A percentile compares a stretch with the other conserved stretches of the same genome.
phyloP scores from a whole-genome alignment of 306 rosid genomes.

The Neltuma alba region DNA sequence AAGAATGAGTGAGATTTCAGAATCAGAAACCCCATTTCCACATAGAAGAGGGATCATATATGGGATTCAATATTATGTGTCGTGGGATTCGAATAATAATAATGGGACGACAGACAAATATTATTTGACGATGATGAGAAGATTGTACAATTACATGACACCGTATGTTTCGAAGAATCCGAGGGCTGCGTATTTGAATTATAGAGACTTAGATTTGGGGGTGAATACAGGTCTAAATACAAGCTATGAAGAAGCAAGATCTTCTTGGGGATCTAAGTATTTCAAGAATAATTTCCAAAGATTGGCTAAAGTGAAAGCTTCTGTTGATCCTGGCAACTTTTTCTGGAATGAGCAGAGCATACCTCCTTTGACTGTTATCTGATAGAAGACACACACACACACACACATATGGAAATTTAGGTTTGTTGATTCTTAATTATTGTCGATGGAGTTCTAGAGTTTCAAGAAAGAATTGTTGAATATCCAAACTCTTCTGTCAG shows the following conservation, averaged over 20 bases:
- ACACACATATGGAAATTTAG: too few relatives aligned
- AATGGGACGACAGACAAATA: neutral
- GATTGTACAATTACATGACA: slow-evolving; percentile 22
- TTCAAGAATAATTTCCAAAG: slow-evolving; percentile 51
- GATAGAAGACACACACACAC: too few relatives aligned
- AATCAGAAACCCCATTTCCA: slow-evolving; percentile 39
- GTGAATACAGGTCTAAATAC: slow-evolving; percentile 2
- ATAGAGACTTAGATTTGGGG: slow-evolving; percentile 46
- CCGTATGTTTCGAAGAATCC: slow-evolving; percentile 39
- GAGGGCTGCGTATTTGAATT: slow-evolving; percentile 38
- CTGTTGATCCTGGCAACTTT: slow-evolving; percentile 51
- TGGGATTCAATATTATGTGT: slow-evolving; percentile 29
- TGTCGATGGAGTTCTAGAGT: too few relatives aligned
- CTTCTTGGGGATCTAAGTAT: slow-evolving; percentile 40
- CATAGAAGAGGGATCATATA: slow-evolving; percentile 31
- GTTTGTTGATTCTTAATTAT: too few relatives aligned
- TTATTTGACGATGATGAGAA: slow-evolving; percentile 23
- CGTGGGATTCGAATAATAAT: slow-evolving; percentile 23
- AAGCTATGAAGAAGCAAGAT: slow-evolving; percentile 31
- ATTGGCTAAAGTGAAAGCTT: slow-evolving; percentile 41
- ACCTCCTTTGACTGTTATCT: neutral
- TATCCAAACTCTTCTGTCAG: too few relatives aligned
- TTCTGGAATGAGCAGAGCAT: slow-evolving; percentile 54
- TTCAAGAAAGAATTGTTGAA: too few relatives aligned
- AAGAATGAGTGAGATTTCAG: slow-evolving; percentile 42